Evolutionary conservation across 2,329 filamentous ascomycete species (phyloP).

Genomic region (Pezicula carpinea): DNA sequence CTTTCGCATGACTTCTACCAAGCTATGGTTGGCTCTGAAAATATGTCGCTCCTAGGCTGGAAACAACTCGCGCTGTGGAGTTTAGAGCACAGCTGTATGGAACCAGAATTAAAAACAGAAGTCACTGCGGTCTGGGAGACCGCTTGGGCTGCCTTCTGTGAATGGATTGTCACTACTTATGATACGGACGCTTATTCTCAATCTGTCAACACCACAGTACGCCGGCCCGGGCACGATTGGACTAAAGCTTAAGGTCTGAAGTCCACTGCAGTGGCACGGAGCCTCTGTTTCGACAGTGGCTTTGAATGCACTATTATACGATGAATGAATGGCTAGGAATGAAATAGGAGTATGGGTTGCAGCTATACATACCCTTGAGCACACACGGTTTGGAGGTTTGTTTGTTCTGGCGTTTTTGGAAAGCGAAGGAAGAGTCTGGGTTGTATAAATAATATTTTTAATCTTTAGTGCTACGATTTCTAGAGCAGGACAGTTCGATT

Average conservation of each 20-base stretch:
- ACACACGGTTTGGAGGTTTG: no score
- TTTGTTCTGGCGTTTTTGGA: no score
- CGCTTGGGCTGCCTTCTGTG: constrained; percentile 56
- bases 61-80: constrained; percentile 64
- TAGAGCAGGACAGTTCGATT: no score
- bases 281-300: no score
- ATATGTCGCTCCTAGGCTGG: constrained; percentile 67
- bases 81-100: constrained; percentile 54
- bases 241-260: background rate
- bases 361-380: no score
- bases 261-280: no score
- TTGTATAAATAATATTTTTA: no score
- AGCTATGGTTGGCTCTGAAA: constrained; percentile 61
- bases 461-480: background rate
- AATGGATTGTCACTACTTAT: constrained; percentile 43
- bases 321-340: no score
- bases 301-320: no score
- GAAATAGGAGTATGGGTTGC: no score
- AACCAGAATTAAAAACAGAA: constrained; percentile 34
- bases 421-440: no score
- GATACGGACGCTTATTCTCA: constrained; percentile 9
- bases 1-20: constrained; percentile 77
- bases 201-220: background rate
- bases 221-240: background rate
- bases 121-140: constrained; percentile 42